Evolutionary conservation across 305 asterid genomes (phyloP), one percentile per base, ranked within the genome.

Genomic region (Lippia alba): DNA sequence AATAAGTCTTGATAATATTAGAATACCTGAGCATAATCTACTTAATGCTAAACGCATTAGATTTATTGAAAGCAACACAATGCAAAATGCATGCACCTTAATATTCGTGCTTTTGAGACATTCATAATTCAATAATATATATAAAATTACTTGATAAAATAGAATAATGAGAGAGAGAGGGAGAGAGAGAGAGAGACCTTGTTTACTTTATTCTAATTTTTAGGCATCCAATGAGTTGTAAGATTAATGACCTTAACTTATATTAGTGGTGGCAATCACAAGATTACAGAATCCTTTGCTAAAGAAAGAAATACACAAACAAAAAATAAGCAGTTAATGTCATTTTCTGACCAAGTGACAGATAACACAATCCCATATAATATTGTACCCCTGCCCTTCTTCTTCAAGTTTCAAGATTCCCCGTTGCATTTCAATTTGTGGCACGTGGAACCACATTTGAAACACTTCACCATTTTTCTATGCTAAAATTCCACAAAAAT

Each of bases 191-290:
- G 39, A 61, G 44, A 14, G 64, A 30, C 51, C 53, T 6, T 50
- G 10, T 59, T 72, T 72, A 67, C 54, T 41, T 58, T 59, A 69
- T 72, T 65, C 64, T 66, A 48, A 36, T 64, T 64, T 44, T 4
- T 41, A 54, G 63, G 65, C 58, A 50, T 49, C 75, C 75, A 72
- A 56, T 77, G 75, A 67, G 57, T 57, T 68, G 75, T 63, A 40
- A 68, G 69, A 36, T 67, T 40, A 51, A 61, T 65, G 76, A 39
- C 5, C 1, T 15, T 30, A 44, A 51, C 48, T 55, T 71, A 56
- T 46, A 49, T 49, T 66, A 50, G 30, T 73, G 49, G 76, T 78
- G 17, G 61, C 58, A 59, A 64, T 64, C 71, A 58, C 14, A 57
- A 36, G 69, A 72, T 67, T 63, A 55, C 63, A 69, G 67, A 78